These are phyloP conservation scores for Boletus huronensis DNA, from an alignment of 768 basidiomycete genomes.

Conservation along the genomic window DNA sequence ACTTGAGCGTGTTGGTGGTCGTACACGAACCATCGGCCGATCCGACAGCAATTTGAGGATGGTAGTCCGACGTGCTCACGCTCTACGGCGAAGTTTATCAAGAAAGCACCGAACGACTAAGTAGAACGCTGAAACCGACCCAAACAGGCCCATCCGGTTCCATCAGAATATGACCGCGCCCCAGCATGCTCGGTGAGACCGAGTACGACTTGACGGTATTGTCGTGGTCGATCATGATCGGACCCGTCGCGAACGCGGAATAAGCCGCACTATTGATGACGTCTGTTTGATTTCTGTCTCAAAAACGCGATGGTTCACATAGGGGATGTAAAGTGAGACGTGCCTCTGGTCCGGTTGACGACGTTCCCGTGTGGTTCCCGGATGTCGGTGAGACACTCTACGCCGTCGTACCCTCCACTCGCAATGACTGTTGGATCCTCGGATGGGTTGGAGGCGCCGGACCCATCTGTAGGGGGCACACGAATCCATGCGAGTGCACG, in stretches of 20 bases:
- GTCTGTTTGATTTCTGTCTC: constrained; percentile 40
- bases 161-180: constrained; percentile 65
- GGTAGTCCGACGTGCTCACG: constrained; percentile 75
- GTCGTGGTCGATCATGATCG: constrained; percentile 80
- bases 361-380: constrained; percentile 63
- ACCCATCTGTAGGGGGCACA: constrained; percentile 51
- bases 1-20: constrained; percentile 68
- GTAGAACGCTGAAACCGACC: constrained; percentile 47
- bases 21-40: constrained; percentile 80
- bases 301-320: neutral
- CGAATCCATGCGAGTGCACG: constrained; percentile 74
- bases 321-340: neutral
- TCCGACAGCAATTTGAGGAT: constrained; percentile 79
- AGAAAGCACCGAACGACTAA: neutral
- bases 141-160: constrained; percentile 80
- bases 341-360: constrained; percentile 78
- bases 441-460: constrained; percentile 43
- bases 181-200: constrained; percentile 67
- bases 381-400: constrained; percentile 72
- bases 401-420: constrained; percentile 79
- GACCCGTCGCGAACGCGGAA: constrained; percentile 64
- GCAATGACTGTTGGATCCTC: constrained; percentile 70
- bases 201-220: constrained; percentile 75
- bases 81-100: constrained; percentile 41
- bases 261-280: constrained; percentile 67